Conservation (phyloP, 2,329 filamentous ascomycete genomes). For the Fusarium verrucosum region DNA sequence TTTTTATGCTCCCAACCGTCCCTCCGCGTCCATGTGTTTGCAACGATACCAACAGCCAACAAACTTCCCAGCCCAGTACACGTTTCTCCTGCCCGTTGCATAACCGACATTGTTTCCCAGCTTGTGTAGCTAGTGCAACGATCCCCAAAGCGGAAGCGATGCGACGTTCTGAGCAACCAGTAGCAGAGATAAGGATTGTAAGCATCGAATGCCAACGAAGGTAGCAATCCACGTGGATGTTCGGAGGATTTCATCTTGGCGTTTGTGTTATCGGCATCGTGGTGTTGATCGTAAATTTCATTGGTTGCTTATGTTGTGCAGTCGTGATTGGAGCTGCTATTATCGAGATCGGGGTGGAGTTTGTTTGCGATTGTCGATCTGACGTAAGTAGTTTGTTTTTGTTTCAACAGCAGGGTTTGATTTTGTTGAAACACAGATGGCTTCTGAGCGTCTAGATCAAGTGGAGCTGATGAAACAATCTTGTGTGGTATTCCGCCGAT, state of each 20-base stretch:
- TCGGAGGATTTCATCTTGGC: background rate
- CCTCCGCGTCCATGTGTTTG: background rate
- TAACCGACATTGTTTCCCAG: conserved; percentile 5
- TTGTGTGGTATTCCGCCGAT: too few species aligned
- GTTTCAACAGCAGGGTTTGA: background rate
- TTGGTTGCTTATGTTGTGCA: conserved; percentile 5
- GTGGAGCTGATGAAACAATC: background rate
- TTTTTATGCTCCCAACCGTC: conserved; percentile 18
- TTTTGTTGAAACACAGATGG: background rate
- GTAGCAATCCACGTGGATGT: conserved; percentile 17
- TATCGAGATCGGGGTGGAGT: conserved; percentile 7
- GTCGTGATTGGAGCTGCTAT: conserved; percentile 16
- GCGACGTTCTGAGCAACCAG: conserved; percentile 9
- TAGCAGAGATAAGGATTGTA: conserved; percentile 14
- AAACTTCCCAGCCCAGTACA: conserved; percentile 5
- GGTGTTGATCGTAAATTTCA: conserved; percentile 1
- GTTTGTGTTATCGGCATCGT: conserved; percentile 10
- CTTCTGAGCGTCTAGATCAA: background rate
- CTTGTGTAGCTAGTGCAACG: conserved; percentile 4
- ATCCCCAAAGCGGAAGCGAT: conserved; percentile 25
- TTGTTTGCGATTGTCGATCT: background rate
- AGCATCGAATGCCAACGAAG: conserved; percentile 29
- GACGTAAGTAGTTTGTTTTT: background rate
- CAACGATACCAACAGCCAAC: conserved; percentile 11
- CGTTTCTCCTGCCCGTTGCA: conserved; percentile 26